Conservation (phyloP, 139 green algal species). For the Chlorella sorokiniana region DNA sequence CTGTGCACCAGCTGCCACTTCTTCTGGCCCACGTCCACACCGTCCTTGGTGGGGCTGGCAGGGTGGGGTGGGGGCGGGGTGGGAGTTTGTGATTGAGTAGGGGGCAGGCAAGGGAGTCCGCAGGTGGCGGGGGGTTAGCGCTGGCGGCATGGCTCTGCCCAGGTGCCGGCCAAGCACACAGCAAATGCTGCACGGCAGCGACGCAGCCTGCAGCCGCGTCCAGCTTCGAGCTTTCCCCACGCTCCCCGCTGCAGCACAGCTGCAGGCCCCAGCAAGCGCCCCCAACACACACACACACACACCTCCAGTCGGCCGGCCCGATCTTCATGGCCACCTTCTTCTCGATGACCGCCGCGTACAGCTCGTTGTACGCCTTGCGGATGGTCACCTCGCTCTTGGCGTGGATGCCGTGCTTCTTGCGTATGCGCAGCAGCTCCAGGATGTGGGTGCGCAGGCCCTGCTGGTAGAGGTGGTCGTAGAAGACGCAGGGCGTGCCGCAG, state of each 20-base stretch:
- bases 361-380: constrained; percentile 68
- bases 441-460: constrained; percentile 46
- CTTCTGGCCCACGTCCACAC: constrained; percentile 61
- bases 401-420: constrained; percentile 70
- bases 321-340: constrained; percentile 83
- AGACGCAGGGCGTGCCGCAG: constrained; percentile 80
- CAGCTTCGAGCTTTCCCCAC: too few species aligned
- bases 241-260: too few species aligned
- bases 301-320: constrained; percentile 38
- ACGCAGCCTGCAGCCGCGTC: too few species aligned
- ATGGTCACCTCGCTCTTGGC: constrained; percentile 67
- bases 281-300: not conserved
- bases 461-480: constrained; percentile 78
- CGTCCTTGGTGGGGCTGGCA: constrained; percentile 74
- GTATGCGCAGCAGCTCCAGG: constrained; percentile 72
- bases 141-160: too few species aligned
- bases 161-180: too few species aligned
- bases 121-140: not conserved
- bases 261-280: too few species aligned
- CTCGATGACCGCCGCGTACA: constrained; percentile 86
- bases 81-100: not conserved
- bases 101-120: not conserved
- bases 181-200: too few species aligned
- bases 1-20: constrained; percentile 66
- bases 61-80: not conserved